A percentile compares a stretch with the other conserved stretches of the same genome.
phyloP scores from a whole-genome alignment of 805 yeast genomes.

The Brettanomyces nanus region DNA sequence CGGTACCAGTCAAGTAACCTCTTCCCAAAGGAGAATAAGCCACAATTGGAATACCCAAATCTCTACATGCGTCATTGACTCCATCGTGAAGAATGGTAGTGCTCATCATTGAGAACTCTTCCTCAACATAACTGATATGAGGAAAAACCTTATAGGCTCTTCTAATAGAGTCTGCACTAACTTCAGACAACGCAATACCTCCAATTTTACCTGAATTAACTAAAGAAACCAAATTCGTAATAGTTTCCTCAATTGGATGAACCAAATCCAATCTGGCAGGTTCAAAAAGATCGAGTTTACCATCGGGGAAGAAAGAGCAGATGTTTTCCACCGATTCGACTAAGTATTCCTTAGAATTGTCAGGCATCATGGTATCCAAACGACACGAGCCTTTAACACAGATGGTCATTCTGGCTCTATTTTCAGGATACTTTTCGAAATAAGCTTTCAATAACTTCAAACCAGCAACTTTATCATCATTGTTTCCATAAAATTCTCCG shows the following conservation, averaged over 20 bases:
- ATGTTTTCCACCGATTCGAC: constrained; percentile 39
- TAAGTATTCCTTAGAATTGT: constrained; percentile 41
- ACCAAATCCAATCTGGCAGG: constrained; percentile 60
- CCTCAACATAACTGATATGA: constrained; percentile 56
- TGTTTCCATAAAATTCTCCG: constrained; percentile 71
- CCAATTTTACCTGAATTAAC: constrained; percentile 59
- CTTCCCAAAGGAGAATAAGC: constrained; percentile 82
- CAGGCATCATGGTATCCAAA: constrained; percentile 33
- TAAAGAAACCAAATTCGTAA: constrained; percentile 46
- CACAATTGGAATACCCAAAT: constrained; percentile 54
- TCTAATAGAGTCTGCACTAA: constrained; percentile 48
- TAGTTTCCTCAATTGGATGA: constrained; percentile 50
- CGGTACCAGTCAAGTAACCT: constrained; percentile 64
- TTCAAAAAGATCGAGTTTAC: constrained; percentile 46
- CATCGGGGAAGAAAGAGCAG: constrained; percentile 29
- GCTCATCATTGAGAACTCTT: constrained; percentile 70
- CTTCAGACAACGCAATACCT: constrained; percentile 72
- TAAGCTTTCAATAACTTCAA: constrained; percentile 50
- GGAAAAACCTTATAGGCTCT: constrained; percentile 51
- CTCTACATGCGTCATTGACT: constrained; percentile 48
- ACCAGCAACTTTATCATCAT: constrained; percentile 36
- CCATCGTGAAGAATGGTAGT: constrained; percentile 58
- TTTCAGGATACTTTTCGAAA: constrained; percentile 48
- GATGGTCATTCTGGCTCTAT: constrained; percentile 45
- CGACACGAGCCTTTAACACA: constrained; percentile 62